These are phyloP conservation scores for Andrographis paniculata DNA, from an alignment of 305 asterid species.

Conservation along the genomic window DNA sequence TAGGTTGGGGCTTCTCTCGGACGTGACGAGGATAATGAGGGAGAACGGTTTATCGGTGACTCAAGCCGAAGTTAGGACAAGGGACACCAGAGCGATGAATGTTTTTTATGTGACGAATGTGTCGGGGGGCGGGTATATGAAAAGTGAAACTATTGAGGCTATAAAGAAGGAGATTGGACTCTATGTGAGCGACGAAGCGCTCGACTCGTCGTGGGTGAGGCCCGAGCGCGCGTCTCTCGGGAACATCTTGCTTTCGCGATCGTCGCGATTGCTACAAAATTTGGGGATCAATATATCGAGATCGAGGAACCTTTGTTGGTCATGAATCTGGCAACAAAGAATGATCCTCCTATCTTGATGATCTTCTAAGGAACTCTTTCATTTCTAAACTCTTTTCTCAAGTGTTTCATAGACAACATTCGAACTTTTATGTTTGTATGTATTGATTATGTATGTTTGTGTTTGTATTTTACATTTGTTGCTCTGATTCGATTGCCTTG, in stretches of 20 bases:
- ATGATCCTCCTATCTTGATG: no score
- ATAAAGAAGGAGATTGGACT: conserved; percentile 74
- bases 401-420: no score
- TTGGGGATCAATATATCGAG: no score
- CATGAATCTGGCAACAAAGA: no score
- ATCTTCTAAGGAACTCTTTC: no score
- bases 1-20: conserved; percentile 70
- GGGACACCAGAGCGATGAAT: conserved; percentile 60
- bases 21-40: conserved; percentile 77
- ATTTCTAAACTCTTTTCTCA: no score
- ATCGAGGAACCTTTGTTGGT: no score
- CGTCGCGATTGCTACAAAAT: no score
- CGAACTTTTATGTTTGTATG: no score
- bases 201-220: conserved; percentile 34
- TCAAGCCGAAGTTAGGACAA: conserved; percentile 75
- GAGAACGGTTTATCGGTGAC: conserved; percentile 81
- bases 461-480: no score
- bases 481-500: no score
- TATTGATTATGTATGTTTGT: no score
- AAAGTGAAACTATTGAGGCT: conserved; percentile 64
- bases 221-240: conserved; percentile 50
- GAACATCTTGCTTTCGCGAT: conserved; percentile 52
- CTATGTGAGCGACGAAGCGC: conserved; percentile 52
- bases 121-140: conserved; percentile 49
- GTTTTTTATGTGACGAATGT: conserved; percentile 71